Percentiles rank a stretch among this genome's conserved stretches.
phyloP scores from a whole-genome alignment of 441 rosid genomes.

The Syzygium syzygioides region DNA sequence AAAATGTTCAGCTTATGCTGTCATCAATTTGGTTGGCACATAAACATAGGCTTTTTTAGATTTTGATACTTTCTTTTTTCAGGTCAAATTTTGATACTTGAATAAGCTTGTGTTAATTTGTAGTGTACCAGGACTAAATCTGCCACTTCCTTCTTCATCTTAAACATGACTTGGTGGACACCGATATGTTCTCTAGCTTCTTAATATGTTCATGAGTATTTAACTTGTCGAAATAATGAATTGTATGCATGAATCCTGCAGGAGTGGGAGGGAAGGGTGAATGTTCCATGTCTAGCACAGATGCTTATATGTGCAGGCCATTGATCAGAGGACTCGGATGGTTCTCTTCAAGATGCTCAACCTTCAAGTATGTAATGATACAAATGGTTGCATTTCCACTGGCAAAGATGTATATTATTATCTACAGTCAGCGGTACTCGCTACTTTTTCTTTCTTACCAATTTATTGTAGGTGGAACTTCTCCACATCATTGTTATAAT shows the following conservation, averaged over 20 bases:
- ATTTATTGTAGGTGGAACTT: neutral
- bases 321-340: conserved; percentile 87
- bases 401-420: conserved; percentile 71
- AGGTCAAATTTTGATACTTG: neutral
- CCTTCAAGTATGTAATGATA: conserved; percentile 63
- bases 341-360: conserved; percentile 86
- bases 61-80: neutral
- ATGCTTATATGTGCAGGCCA: conserved; percentile 43
- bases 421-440: neutral
- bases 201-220: neutral
- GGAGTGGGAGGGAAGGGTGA: conserved; percentile 90
- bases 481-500: neutral
- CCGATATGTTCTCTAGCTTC: neutral
- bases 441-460: neutral
- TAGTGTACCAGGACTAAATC: no score
- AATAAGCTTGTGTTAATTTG: neutral
- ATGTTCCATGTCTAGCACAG: conserved; percentile 78
- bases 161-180: neutral
- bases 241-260: conserved; percentile 11
- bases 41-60: neutral
- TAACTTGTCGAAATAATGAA: neutral
- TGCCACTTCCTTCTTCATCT: neutral
- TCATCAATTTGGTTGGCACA: no score
- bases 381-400: conserved; percentile 88
- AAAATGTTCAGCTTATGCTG: neutral